Base-by-base conservation (phyloP, 2,329 filamentous ascomycete genomes). In the Verticillium longisporum region DNA sequence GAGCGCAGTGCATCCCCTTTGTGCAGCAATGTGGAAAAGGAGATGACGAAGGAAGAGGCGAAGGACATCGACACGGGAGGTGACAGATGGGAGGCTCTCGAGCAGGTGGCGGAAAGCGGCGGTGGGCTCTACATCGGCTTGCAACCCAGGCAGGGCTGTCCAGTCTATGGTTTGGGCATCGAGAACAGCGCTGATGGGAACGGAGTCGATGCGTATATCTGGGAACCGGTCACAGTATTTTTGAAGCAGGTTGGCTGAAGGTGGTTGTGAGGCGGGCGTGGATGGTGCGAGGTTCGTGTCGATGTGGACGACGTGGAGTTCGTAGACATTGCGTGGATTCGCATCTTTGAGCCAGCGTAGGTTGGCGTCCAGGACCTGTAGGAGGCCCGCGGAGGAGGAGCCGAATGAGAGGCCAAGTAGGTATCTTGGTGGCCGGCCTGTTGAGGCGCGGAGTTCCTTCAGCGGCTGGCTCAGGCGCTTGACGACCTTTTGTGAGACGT, bases 371-470 rank as follows among this genome's bases (percentile, higher is more conserved):
- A 98, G 78, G 26, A 96, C 81, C 68, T 94, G 84, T 34, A 96
- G 79, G 54, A 99, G 79, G 14, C 87, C 84, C 14, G 89, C 82
- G 0, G 94, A 98, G 1, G 90, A 95, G 1, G 89, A 79, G 0
- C 95, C 94, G 68, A 92, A 88, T 0, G 93, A 97, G 1, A 97
- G 78, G 6, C 92, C 91, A 21, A 97, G 78, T 18, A 97, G 78
- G 56, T 97, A 83, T 36, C 72, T 69, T 71, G 76, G 67, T 15
- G 57, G 26, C n/a, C 83, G 66, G 55, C 31, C 21, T 58, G 59
- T 70, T 70, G 50, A 72, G 72, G 11, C 71, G 60, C 76, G 74
- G 58, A 75, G 80, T 61, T 84, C 80, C 53, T 78, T 78, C 68
- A 79, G 80, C 6, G 85, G 73, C 26, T 75, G 73, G 64, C 78